These are phyloP conservation scores for Boletus eberwhitei DNA, from an alignment of 768 basidiomycete species.

Conservation along the genomic window DNA sequence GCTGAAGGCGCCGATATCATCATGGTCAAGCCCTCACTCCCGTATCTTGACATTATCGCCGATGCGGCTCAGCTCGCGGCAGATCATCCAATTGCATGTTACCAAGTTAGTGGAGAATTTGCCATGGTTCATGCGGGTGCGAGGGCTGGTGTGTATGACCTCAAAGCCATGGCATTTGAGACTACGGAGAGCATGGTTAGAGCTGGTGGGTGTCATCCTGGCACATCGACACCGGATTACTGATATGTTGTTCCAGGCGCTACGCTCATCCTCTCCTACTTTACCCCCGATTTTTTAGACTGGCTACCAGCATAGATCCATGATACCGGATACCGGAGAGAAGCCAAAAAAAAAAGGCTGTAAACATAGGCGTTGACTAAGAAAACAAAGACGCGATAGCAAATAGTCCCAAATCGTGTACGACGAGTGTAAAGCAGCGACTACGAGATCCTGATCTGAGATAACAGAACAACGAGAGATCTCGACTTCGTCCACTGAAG, in stretches of 20 bases:
- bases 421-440: not conserved
- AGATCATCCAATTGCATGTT: slow-evolving; percentile 92
- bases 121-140: slow-evolving; percentile 98
- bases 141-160: slow-evolving; percentile 86
- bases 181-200: slow-evolving; percentile 87
- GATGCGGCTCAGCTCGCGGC: slow-evolving; percentile 79
- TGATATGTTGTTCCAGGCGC: slow-evolving; percentile 56
- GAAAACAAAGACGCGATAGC: not conserved
- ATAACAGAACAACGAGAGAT: not conserved
- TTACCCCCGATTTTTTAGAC: slow-evolving; percentile 94
- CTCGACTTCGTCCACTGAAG: not conserved
- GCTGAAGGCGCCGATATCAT: slow-evolving; percentile 95
- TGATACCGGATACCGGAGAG: not conserved
- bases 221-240: not conserved
- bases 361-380: not conserved
- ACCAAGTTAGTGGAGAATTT: slow-evolving; percentile 96
- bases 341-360: too few species aligned
- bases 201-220: slow-evolving; percentile 57
- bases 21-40: slow-evolving; percentile 97
- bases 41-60: slow-evolving; percentile 94
- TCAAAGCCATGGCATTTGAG: slow-evolving; percentile 94
- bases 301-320: slow-evolving; percentile 51
- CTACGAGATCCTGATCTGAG: slow-evolving; percentile 1
- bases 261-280: slow-evolving; percentile 89
- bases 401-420: not conserved